Base-by-base conservation (phyloP, 257 asterid species). In the Leonotis leonurus region DNA sequence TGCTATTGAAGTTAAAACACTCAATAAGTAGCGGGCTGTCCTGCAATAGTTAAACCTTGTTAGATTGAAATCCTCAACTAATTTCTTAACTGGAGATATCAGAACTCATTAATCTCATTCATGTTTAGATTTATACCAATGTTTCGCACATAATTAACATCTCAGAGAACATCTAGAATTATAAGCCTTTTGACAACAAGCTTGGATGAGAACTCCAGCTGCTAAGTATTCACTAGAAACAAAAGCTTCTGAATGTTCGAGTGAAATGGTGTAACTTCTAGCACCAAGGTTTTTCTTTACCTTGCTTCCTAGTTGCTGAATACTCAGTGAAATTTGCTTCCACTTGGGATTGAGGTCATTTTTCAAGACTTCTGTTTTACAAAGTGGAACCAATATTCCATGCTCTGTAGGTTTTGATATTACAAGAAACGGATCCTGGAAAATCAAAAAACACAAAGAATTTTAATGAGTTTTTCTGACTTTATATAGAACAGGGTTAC, bases 261-360 rank as follows among this genome's bases (percentile, higher is more conserved):
- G 52, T 70, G 66, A 46, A 65, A 30, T 4, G 54, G 65, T 30
- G 36, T 26, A 41, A 14, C 12, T 56, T 67, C 69, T 35, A 60
- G 60, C 35, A 61, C 25, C 39, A 57, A 26, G 11, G 44, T 43
- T 51, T 27, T 45, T 52, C 22, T 50, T 70, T 85, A 93, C 99
- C 99, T 93, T 93, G 87, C 96, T 84, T 60, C 99, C 99, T 70
- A 84, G 81, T 84, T 87, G 97, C 81, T 93, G 97, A 69, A 93
- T 74, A 46, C 88, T 85, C 81, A 93, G 62, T 65, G 46, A 73
- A 62, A 87, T 49, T 51, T 84, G 89, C 70, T 89, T 85, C 99
- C 99, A 93, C 62, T 55, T 82, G 14, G 99, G 99, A 54, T 70
- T 75, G 55, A 80, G 90, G 25, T 93, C 87, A 69, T 93, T 87